These are phyloP conservation scores for Diplodia mutila DNA, from an alignment of 2,329 filamentous ascomycete species.

Conservation along the genomic window DNA sequence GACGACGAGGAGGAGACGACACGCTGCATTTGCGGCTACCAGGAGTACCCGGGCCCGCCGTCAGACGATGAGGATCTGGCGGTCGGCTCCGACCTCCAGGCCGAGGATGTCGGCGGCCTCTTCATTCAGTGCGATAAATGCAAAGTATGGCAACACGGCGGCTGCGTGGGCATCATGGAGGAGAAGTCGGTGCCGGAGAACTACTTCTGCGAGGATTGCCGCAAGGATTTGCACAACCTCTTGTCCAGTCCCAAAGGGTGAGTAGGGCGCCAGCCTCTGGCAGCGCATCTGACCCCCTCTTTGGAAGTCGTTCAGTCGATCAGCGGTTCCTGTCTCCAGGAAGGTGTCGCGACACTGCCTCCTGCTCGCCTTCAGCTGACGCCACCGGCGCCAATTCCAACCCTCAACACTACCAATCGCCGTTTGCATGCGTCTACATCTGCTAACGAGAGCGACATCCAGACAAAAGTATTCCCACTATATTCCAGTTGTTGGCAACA, in stretches of 20 bases:
- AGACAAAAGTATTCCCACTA: slow-evolving; percentile 68
- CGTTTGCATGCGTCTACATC: slow-evolving; percentile 3
- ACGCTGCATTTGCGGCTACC: slow-evolving; percentile 89
- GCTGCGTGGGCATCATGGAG: slow-evolving; percentile 95
- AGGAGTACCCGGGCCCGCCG: slow-evolving; percentile 87
- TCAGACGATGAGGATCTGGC: slow-evolving; percentile 57
- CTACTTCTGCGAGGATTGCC: slow-evolving; percentile 96
- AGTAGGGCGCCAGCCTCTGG: slow-evolving; percentile 41
- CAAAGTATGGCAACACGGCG: slow-evolving; percentile 98
- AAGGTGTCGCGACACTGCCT: not conserved
- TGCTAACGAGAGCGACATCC: slow-evolving; percentile 25
- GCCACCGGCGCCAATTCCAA: slow-evolving; percentile 26
- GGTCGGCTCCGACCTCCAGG: slow-evolving; percentile 52
- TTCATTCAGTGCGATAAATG: slow-evolving; percentile 97
- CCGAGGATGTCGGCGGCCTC: slow-evolving; percentile 86
- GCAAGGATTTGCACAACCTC: slow-evolving; percentile 87
- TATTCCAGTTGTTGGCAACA: slow-evolving; percentile 61
- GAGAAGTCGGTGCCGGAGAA: slow-evolving; percentile 85
- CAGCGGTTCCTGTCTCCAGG: not conserved
- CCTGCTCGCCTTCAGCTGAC: slow-evolving; percentile 11
- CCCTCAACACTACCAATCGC: not conserved
- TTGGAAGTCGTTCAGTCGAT: not conserved
- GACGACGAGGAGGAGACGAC: slow-evolving; percentile 87
- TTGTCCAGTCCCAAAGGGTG: slow-evolving; percentile 83
- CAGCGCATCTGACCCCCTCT: not conserved